Conservation (phyloP, 1,284 basidiomycete species). For the Cryptococcus amylolentus region DNA sequence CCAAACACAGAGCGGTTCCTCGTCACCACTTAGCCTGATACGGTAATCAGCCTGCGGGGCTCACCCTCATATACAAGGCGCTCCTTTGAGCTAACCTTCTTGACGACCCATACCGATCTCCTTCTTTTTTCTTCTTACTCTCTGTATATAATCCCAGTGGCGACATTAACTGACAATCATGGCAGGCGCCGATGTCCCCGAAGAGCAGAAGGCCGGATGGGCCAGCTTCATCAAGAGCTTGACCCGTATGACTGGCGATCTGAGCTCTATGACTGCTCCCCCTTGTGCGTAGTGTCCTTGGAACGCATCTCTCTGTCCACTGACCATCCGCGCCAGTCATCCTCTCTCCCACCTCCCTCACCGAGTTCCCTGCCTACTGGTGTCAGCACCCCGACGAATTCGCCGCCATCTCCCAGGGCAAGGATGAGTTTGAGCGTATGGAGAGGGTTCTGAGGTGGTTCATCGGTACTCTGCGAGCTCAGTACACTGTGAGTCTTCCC, state of each 20-base stretch:
- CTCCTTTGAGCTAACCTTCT: too few species aligned
- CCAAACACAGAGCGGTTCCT: too few species aligned
- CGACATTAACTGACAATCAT: not conserved
- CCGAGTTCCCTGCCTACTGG: constrained; percentile 91
- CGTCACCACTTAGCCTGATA: too few species aligned
- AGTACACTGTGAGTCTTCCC: constrained; percentile 64
- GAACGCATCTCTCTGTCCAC: not conserved
- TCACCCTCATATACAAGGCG: too few species aligned
- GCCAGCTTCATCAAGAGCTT: constrained; percentile 56
- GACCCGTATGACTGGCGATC: constrained; percentile 81
- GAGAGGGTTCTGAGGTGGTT: constrained; percentile 84
- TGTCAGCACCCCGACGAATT: constrained; percentile 83
- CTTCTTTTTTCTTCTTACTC: too few species aligned
- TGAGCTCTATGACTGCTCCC: constrained; percentile 92
- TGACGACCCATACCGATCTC: too few species aligned
- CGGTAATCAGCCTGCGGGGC: too few species aligned
- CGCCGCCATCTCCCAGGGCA: constrained; percentile 72
- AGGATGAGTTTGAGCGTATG: constrained; percentile 66
- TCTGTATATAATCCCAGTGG: too few species aligned
- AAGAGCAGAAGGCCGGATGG: constrained; percentile 51
- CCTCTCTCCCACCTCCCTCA: constrained; percentile 66
- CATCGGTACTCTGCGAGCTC: constrained; percentile 87
- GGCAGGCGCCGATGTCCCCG: constrained; percentile 46
- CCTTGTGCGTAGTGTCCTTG: constrained; percentile 38
- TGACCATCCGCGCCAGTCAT: constrained; percentile 56